A percentile compares a stretch with the other conserved stretches of the same genome.
Conservation (phyloP, 1,139 yeast genomes). For the Kurtzmaniella quercitrusa region DNA sequence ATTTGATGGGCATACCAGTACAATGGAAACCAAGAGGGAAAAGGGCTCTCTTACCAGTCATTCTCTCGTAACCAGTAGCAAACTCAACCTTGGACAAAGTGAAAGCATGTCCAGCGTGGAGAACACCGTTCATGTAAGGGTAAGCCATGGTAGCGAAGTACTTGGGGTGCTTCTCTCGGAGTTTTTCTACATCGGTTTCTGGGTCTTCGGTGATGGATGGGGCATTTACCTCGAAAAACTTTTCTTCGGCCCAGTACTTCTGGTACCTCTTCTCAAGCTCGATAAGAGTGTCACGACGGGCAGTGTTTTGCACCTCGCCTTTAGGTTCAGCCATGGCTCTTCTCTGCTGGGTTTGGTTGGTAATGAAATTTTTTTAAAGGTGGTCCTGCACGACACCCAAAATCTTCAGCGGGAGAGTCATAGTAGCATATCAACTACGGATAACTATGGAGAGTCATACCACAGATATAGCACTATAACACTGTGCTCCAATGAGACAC, state of each 20-base stretch:
- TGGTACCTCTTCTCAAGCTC: constrained; percentile 90
- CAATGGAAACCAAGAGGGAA: constrained; percentile 99
- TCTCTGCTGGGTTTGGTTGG: background rate
- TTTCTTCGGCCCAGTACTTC: constrained; percentile 79
- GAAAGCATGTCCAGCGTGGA: constrained; percentile 97
- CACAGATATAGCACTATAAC: no score
- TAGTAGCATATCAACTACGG: no score
- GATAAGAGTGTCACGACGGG: constrained; percentile 90
- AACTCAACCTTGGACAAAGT: constrained; percentile 94
- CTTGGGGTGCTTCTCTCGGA: constrained; percentile 80
- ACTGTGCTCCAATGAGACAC: no score
- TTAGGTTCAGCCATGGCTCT: background rate
- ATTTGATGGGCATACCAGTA: constrained; percentile 98
- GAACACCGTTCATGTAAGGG: constrained; percentile 98
- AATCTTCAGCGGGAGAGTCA: no score
- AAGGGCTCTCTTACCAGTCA: constrained; percentile 87
- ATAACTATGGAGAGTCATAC: background rate
- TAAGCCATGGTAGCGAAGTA: constrained; percentile 94
- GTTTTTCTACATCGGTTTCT: constrained; percentile 59
- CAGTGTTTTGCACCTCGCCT: constrained; percentile 52
- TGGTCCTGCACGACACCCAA: background rate
- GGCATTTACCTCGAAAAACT: constrained; percentile 81
- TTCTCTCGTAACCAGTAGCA: constrained; percentile 90
- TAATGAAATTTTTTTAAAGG: constrained; percentile 1
- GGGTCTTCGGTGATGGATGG: constrained; percentile 69